Evolutionary conservation across 371 early-diverging fungal species (phyloP).

Genomic region (Mortierella sp.): DNA sequence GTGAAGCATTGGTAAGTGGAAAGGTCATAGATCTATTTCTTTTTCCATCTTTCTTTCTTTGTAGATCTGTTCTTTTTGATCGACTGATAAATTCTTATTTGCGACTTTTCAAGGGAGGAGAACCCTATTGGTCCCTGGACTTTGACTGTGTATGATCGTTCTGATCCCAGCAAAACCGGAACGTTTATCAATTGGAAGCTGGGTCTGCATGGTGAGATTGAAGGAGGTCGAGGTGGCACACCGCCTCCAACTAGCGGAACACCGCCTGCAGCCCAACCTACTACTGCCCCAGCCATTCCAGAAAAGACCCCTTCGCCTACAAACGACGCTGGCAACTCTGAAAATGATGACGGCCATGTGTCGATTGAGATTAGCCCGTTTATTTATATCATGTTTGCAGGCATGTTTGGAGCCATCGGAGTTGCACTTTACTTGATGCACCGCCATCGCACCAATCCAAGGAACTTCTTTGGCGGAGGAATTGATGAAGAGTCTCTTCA

Average conservation of each 20-base stretch:
- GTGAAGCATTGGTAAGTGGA: conserved; percentile 94
- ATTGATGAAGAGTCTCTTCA: conserved; percentile 46
- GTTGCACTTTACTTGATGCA: conserved; percentile 49
- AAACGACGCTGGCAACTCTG: conserved; percentile 8
- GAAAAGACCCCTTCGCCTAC: conserved; percentile 15
- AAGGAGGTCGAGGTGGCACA: conserved; percentile 13
- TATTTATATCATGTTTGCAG: conserved; percentile 52
- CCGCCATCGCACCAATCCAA: conserved; percentile 49
- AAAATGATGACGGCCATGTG: conserved; percentile 4
- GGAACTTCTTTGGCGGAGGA: conserved; percentile 27
- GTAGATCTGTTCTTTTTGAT: not conserved
- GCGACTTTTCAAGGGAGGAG: conserved; percentile 77
- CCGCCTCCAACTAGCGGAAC: conserved; percentile 7
- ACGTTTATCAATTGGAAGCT: conserved; percentile 74
- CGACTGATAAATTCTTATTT: not conserved
- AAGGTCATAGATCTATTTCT: not conserved
- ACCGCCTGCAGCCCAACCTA: conserved; percentile 30
- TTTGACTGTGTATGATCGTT: conserved; percentile 72
- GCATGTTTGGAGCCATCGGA: conserved; percentile 54
- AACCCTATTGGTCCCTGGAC: conserved; percentile 87
- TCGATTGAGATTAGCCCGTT: conserved; percentile 41
- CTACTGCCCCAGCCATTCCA: conserved; percentile 32
- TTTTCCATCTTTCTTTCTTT: not conserved
- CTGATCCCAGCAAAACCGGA: conserved; percentile 62
- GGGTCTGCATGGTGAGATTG: conserved; percentile 75